These are phyloP conservation scores for Allium fistulosum DNA, from an alignment of 106 monocot genomes.

Conservation along the genomic window DNA sequence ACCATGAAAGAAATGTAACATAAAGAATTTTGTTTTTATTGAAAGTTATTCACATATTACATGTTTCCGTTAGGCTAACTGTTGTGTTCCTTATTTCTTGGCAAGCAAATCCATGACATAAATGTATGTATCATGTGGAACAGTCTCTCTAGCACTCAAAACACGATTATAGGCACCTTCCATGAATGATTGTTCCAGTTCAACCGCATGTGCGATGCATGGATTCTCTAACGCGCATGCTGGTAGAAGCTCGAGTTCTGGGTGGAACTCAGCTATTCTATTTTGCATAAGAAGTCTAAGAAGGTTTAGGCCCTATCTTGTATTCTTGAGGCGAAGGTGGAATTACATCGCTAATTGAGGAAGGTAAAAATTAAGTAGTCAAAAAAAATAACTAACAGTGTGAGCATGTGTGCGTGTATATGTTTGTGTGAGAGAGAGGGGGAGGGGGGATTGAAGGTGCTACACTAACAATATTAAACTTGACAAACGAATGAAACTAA, in stretches of 20 bases:
- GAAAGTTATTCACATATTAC: too few relatives aligned
- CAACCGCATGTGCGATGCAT: constrained; percentile 91
- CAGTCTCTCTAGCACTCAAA: constrained; percentile 68
- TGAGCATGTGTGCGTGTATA: too few relatives aligned
- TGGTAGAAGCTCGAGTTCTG: constrained; percentile 81
- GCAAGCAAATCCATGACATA: constrained; percentile 99
- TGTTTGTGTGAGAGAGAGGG: too few relatives aligned
- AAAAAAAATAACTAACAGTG: too few relatives aligned
- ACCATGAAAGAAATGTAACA: too few relatives aligned
- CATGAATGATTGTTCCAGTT: constrained; percentile 96
- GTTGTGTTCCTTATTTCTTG: constrained; percentile 73
- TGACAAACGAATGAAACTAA: too few relatives aligned
- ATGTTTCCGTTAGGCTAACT: neutral
- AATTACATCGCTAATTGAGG: constrained; percentile 42
- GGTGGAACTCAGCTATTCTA: constrained; percentile 96
- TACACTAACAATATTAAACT: too few relatives aligned
- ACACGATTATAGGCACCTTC: constrained; percentile 96
- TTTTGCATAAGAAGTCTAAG: constrained; percentile 92
- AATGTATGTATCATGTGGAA: constrained; percentile 90
- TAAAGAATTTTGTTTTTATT: too few relatives aligned
- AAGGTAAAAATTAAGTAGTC: neutral
- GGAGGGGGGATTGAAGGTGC: too few relatives aligned
- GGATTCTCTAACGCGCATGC: constrained; percentile 67
- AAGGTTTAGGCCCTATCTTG: constrained; percentile 93
- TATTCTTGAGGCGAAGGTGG: constrained; percentile 76